Evolutionary conservation across 768 basidiomycete genomes (phyloP).

Genomic region (Daedaleopsis sinensis): DNA sequence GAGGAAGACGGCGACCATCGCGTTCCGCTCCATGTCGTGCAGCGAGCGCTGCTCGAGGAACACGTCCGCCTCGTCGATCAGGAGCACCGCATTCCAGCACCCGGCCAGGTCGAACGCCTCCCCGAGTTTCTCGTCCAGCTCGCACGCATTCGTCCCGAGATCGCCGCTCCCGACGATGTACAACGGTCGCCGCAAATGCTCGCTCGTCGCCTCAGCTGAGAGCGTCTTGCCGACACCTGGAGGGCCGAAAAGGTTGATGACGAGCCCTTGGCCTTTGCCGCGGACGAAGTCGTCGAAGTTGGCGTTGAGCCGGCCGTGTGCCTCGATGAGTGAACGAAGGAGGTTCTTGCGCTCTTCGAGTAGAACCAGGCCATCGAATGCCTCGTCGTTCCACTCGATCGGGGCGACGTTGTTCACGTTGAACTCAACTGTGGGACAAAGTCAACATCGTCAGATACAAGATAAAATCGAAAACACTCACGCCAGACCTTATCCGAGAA

Average conservation of each 20-base stretch:
- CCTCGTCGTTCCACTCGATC: slow-evolving; percentile 43
- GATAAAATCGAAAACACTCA: not conserved
- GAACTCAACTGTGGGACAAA: slow-evolving; percentile 52
- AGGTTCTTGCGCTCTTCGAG: slow-evolving; percentile 31
- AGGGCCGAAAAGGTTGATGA: slow-evolving; percentile 33
- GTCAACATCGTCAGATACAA: not conserved
- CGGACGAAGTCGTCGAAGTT: slow-evolving; percentile 37
- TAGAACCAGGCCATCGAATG: slow-evolving; percentile 36
- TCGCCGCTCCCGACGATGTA: slow-evolving; percentile 20
- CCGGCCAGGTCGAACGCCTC: slow-evolving; percentile 35
- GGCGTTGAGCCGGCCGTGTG: slow-evolving; percentile 21
- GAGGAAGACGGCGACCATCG: slow-evolving; percentile 64
- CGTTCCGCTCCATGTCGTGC: slow-evolving; percentile 49
- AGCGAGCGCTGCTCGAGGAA: slow-evolving; percentile 18
- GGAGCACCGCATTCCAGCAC: slow-evolving; percentile 36
- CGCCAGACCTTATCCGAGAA: slow-evolving; percentile 58
- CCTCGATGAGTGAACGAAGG: slow-evolving; percentile 34
- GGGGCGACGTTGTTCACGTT: slow-evolving; percentile 54
- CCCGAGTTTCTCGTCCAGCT: slow-evolving; percentile 30
- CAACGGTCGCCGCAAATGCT: slow-evolving; percentile 20
- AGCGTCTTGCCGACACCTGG: slow-evolving; percentile 34
- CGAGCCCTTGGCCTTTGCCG: slow-evolving; percentile 39
- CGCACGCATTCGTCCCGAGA: slow-evolving; percentile 24
- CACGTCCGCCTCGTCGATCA: slow-evolving; percentile 28
- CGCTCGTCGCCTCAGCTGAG: slow-evolving; percentile 31